These are phyloP conservation scores for Pythium sukuiense DNA, from an alignment of 352 stramenopile species.

Conservation along the genomic window DNA sequence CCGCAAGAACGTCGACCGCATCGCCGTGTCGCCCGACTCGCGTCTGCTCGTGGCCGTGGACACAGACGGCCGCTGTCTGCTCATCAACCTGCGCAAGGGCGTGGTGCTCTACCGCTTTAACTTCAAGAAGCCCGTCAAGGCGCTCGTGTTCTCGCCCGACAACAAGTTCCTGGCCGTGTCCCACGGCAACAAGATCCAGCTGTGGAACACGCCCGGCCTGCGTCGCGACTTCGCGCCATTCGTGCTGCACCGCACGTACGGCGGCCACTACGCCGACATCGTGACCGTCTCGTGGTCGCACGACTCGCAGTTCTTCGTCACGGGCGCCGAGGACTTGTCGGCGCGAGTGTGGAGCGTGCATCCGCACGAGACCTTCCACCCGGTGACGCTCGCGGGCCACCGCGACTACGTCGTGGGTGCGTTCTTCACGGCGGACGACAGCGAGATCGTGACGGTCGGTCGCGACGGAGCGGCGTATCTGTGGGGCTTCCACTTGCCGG, in stretches of 20 bases:
- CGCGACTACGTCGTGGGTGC: conserved; percentile 82
- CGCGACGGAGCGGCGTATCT: conserved; percentile 87
- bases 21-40: conserved; percentile 90
- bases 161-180: conserved; percentile 88
- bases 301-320: conserved; percentile 90
- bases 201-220: conserved; percentile 87
- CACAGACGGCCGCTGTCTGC: conserved; percentile 87
- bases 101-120: conserved; percentile 94
- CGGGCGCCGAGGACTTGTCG: conserved; percentile 85
- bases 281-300: conserved; percentile 86
- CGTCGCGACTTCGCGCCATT: conserved; percentile 92
- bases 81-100: conserved; percentile 89
- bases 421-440: conserved; percentile 84
- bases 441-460: conserved; percentile 83
- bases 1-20: conserved; percentile 86
- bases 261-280: conserved; percentile 89
- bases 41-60: conserved; percentile 89
- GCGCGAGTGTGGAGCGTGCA: conserved; percentile 85
- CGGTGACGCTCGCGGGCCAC: conserved; percentile 88
- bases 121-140: conserved; percentile 90
- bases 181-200: conserved; percentile 90
- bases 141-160: conserved; percentile 89
- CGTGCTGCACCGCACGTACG: conserved; percentile 85
- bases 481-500: conserved; percentile 76
- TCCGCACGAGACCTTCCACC: conserved; percentile 70